These are phyloP conservation scores for Bipolaris victoriae DNA, from an alignment of 2,329 filamentous ascomycete species.

Conservation along the genomic window DNA sequence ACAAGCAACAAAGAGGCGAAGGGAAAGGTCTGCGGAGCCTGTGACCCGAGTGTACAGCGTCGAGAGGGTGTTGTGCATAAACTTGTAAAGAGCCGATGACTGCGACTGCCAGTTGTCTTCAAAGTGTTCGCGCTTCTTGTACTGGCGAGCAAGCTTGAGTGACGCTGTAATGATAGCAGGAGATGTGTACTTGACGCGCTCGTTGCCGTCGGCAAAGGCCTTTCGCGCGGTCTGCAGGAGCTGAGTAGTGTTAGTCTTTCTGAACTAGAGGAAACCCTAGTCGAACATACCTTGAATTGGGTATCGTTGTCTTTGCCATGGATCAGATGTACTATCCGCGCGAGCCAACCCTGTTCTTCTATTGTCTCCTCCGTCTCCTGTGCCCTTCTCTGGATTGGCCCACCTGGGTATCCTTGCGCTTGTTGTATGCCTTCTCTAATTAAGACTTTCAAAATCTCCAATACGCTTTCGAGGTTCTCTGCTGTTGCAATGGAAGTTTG, in stretches of 20 bases:
- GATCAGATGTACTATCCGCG: constrained; percentile 87
- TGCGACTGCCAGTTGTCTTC: constrained; percentile 76
- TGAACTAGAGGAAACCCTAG: too few relatives aligned
- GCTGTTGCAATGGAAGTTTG: constrained; percentile 78
- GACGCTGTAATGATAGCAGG: constrained; percentile 89
- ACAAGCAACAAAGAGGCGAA: constrained; percentile 88
- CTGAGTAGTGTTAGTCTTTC: constrained; percentile 43
- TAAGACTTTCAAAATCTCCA: constrained; percentile 86
- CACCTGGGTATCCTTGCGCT: constrained; percentile 82
- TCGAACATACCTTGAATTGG: constrained; percentile 72
- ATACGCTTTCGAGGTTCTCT: constrained; percentile 82
- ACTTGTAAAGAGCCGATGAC: constrained; percentile 87
- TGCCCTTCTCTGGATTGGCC: constrained; percentile 73
- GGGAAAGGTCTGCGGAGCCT: constrained; percentile 82
- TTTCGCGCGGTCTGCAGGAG: constrained; percentile 87
- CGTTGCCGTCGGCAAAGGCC: constrained; percentile 88
- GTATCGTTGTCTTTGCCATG: constrained; percentile 85
- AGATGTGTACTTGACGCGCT: constrained; percentile 94
- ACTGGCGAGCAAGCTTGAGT: constrained; percentile 84
- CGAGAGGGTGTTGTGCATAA: constrained; percentile 87
- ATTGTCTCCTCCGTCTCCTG: constrained; percentile 95
- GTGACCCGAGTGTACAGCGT: constrained; percentile 87
- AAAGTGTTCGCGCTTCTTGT: constrained; percentile 89
- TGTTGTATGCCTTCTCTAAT: constrained; percentile 89
- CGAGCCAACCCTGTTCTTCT: constrained; percentile 97